These are phyloP conservation scores for Begonia masoniana DNA, from an alignment of 306 rosid genomes.

Conservation along the genomic window DNA sequence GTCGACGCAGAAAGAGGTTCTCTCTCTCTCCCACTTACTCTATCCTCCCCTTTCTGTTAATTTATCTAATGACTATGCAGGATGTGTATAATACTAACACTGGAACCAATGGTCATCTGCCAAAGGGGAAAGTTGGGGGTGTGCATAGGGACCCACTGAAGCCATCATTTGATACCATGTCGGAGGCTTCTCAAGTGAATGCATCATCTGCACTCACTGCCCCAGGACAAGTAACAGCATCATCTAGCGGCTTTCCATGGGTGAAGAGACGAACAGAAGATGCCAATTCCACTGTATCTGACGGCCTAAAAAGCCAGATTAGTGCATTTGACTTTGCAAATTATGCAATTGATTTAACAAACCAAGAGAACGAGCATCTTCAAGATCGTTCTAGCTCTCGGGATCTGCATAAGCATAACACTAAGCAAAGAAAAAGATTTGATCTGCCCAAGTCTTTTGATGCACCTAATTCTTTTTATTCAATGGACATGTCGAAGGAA, in stretches of 20 bases:
- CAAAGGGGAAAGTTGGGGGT: slow-evolving; percentile 24
- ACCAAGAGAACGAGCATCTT: slow-evolving; percentile 17
- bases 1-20: slow-evolving; percentile 43
- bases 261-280: slow-evolving; percentile 49
- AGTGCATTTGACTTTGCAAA: slow-evolving; percentile 61
- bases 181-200: slow-evolving; percentile 30
- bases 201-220: slow-evolving; percentile 28
- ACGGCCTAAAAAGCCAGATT: slow-evolving; percentile 70
- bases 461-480: slow-evolving; percentile 22
- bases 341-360: slow-evolving; percentile 50
- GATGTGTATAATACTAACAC: slow-evolving; percentile 26
- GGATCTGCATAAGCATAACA: slow-evolving; percentile 8
- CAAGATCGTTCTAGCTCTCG: slow-evolving; percentile 10
- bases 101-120: slow-evolving; percentile 13
- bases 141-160: slow-evolving; percentile 25
- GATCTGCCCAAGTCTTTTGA: slow-evolving; percentile 32
- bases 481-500: slow-evolving; percentile 21
- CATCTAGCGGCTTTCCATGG: slow-evolving; percentile 56
- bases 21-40: slow-evolving; percentile 7
- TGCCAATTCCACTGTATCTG: slow-evolving; percentile 56
- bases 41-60: slow-evolving; percentile 3
- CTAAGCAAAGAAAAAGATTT: slow-evolving; percentile 17
- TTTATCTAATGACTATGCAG: slow-evolving; percentile 13
- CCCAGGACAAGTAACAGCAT: slow-evolving; percentile 33
- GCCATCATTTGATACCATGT: slow-evolving; percentile 31